A percentile compares a stretch with the other conserved stretches of the same genome.
phyloP scores from a whole-genome alignment of 1,139 yeast species.

The Magnusiomyces sp. region DNA sequence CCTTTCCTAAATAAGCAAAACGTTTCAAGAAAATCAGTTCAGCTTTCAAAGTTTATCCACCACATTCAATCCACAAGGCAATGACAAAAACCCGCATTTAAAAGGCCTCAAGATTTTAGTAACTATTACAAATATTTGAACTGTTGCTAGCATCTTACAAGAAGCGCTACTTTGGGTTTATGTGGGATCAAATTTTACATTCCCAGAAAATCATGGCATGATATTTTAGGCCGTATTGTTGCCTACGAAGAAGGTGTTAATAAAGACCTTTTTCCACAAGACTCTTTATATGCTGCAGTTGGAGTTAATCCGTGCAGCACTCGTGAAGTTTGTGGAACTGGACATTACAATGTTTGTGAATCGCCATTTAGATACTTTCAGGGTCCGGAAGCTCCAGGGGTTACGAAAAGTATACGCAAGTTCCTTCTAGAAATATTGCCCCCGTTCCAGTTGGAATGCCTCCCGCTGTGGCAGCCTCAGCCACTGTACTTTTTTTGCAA shows the following conservation, averaged over 20 bases:
- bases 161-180: too few species aligned
- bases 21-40: too few species aligned
- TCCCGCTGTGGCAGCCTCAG: constrained; percentile 42
- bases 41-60: too few species aligned
- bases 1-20: too few species aligned
- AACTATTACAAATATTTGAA: too few species aligned
- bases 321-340: constrained; percentile 39
- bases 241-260: constrained; percentile 34
- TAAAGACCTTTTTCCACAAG: constrained; percentile 31
- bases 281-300: constrained; percentile 35
- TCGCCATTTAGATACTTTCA: constrained; percentile 10
- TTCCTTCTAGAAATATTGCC: constrained; percentile 19
- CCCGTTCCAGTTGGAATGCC: constrained; percentile 42
- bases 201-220: too few species aligned
- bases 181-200: too few species aligned
- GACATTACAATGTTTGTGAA: constrained; percentile 38
- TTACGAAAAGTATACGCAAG: constrained; percentile 40
- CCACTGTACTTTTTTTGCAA: constrained; percentile 39
- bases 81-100: too few species aligned
- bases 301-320: constrained; percentile 40
- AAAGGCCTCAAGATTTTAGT: too few species aligned
- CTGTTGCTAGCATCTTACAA: too few species aligned
- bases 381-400: constrained; percentile 46
- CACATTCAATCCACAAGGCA: too few species aligned
- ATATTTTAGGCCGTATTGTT: constrained; percentile 44